Conservation (phyloP, 148 eudicot genomes). For the Rhododendron williamsianum region DNA sequence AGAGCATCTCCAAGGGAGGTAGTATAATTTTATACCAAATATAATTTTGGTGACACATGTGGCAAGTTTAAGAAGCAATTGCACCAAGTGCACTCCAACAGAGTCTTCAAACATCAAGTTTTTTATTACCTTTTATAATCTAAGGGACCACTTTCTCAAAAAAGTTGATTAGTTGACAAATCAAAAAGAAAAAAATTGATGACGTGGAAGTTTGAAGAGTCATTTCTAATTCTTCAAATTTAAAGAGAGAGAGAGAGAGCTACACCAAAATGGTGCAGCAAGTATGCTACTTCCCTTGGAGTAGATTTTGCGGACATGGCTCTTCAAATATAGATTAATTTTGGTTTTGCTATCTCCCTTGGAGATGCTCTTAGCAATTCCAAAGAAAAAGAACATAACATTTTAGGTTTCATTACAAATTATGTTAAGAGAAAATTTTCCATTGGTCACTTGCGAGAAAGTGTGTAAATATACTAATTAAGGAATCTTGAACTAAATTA, state of each 20-base stretch:
- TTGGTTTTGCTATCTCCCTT: too few species aligned
- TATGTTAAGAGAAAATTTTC: not conserved
- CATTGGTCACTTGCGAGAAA: not conserved
- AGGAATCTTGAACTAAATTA: not conserved
- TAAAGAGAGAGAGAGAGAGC: not conserved
- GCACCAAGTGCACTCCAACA: not conserved
- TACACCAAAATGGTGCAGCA: not conserved
- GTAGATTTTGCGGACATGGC: too few species aligned
- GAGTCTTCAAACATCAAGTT: not conserved
- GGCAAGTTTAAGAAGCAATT: not conserved
- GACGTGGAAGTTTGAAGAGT: not conserved
- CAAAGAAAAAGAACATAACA: not conserved
- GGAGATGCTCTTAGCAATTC: not conserved
- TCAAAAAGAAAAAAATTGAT: not conserved
- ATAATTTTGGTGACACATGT: not conserved
- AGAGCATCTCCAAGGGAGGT: not conserved
- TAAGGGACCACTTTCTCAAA: not conserved
- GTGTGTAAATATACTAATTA: not conserved
- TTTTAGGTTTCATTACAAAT: not conserved
- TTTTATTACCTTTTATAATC: not conserved
- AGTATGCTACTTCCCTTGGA: too few species aligned
- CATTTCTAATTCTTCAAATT: not conserved
- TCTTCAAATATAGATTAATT: too few species aligned
- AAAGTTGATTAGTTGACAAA: not conserved
- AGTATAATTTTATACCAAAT: not conserved